These are phyloP conservation scores for Trametes elegans DNA, from an alignment of 768 basidiomycete genomes.

Conservation along the genomic window DNA sequence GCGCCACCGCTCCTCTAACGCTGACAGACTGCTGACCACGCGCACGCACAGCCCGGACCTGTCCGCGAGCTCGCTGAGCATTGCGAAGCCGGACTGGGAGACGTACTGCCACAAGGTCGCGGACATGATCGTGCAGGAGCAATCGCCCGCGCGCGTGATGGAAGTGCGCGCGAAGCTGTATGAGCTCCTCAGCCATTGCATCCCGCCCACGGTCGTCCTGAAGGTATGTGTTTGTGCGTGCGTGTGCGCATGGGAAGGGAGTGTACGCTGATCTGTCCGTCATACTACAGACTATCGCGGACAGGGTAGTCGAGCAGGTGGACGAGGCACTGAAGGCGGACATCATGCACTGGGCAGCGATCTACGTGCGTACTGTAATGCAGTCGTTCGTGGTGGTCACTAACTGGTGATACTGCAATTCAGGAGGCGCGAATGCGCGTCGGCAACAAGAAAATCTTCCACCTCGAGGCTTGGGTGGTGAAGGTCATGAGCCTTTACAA, in stretches of 20 bases:
- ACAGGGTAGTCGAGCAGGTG: conserved; percentile 80
- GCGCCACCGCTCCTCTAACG: background rate
- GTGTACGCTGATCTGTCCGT: background rate
- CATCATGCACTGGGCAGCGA: conserved; percentile 97
- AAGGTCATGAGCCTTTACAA: conserved; percentile 94
- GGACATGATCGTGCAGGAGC: conserved; percentile 85
- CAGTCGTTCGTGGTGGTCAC: background rate
- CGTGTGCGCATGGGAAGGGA: background rate
- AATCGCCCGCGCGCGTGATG: conserved; percentile 85
- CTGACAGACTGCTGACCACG: background rate
- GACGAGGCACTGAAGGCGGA: conserved; percentile 91
- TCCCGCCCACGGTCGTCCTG: conserved; percentile 87
- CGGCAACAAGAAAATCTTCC: conserved; percentile 92
- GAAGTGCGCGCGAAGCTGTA: conserved; percentile 93
- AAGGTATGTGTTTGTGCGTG: conserved; percentile 59
- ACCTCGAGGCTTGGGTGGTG: conserved; percentile 96
- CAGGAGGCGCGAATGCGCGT: conserved; percentile 96
- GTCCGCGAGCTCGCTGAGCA: conserved; percentile 62
- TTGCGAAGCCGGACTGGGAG: conserved; percentile 99
- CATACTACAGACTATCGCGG: conserved; percentile 78
- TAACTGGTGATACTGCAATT: background rate
- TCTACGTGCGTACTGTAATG: conserved; percentile 82
- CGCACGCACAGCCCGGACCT: conserved; percentile 66
- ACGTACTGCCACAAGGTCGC: conserved; percentile 92
- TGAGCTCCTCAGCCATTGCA: conserved; percentile 94